Base-by-base conservation (phyloP, 768 basidiomycete genomes). In the Leccinum pellstonianum region DNA sequence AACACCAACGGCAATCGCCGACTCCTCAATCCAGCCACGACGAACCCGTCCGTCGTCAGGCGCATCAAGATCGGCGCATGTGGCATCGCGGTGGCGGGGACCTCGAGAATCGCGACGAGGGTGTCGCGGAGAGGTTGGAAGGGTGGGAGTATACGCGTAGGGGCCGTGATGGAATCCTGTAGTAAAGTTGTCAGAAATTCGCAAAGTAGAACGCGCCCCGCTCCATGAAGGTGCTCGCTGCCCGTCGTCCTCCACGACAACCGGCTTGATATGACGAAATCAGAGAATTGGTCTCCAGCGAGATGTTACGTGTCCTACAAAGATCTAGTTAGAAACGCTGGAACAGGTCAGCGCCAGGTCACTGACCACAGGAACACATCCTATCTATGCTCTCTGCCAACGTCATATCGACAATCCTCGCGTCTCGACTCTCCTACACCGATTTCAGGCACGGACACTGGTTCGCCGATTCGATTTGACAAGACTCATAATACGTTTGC, bases 71-170 rank as follows among this genome's bases (percentile, higher is more conserved):
- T 31, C 31, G 31, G 31, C 31, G 31, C 31, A 31, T 31, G 10
- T 31, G 4, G 31, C 31, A 1, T 31, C 31, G 31, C 29, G 31
- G 74, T 78, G 0, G 89, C 76, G 0, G 91, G 88, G 3, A 85
- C 77, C 57, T 79, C 73, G 5, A 93, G 77, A 3, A 88, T 76
- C 5, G 90, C 91, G 35, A 89, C 73, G 27, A 96, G 72, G 8
- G 77, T 81, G 41, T 91, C 85, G 2, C 76, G 69, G 29, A 31
- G 31, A 31, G 31, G 31, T 31, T 4, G 31, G 31, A 31, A 10
- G 10, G 31, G 31, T 31, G 31, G 31, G 31, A 31, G 31, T 31
- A 31, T 31, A 11, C 31, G 31, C 31, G 31, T 31, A 31, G 31
- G 31, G 4, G 31, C 10, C 31, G 1, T 31, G 10, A 31, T 31